Evolutionary conservation across 495 filamentous ascomycete species (phyloP).

Genomic region (Chaetomium cochliodes): DNA sequence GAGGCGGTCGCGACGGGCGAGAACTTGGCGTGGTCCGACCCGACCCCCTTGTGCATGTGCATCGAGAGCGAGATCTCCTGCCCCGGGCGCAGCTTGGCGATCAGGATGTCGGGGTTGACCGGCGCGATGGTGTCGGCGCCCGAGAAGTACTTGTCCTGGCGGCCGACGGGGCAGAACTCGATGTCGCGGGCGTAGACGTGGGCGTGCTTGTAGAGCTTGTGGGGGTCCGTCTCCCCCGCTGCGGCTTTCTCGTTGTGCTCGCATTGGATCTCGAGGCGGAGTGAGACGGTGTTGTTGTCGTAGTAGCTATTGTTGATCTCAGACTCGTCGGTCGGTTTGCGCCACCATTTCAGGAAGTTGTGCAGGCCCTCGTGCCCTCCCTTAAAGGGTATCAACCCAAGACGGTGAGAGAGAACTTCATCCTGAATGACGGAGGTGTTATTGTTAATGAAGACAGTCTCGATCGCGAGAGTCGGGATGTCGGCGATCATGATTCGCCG

Average conservation of each 20-base stretch:
- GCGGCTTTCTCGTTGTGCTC: conserved; percentile 69
- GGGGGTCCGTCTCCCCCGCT: conserved; percentile 71
- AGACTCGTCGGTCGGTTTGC: conserved; percentile 43
- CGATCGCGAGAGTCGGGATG: conserved; percentile 90
- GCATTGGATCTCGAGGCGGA: conserved; percentile 73
- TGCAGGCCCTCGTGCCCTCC: conserved; percentile 71
- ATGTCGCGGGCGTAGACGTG: conserved; percentile 87
- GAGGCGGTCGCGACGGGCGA: conserved; percentile 92
- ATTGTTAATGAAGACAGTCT: conserved; percentile 83
- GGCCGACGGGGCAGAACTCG: conserved; percentile 67
- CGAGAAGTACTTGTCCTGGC: conserved; percentile 66
- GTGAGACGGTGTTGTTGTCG: conserved; percentile 77
- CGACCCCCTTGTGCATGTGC: conserved; percentile 91
- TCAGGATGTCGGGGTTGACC: conserved; percentile 86
- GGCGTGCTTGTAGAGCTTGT: conserved; percentile 77
- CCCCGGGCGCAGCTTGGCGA: conserved; percentile 90
- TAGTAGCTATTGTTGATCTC: conserved; percentile 44
- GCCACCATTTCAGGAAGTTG: conserved; percentile 72
- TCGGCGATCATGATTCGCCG: conserved; percentile 95
- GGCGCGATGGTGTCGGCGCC: conserved; percentile 65
- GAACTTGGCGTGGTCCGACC: conserved; percentile 95
- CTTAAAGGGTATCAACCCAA: conserved; percentile 87
- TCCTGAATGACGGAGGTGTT: conserved; percentile 98
- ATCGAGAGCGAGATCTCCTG: conserved; percentile 80
- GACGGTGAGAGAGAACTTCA: conserved; percentile 84